Percentiles rank a stretch among this genome's conserved stretches.
These are phyloP conservation scores for Hypoxylon lienhwacheense DNA, from an alignment of 495 filamentous ascomycete genomes.

Conservation along the genomic window DNA sequence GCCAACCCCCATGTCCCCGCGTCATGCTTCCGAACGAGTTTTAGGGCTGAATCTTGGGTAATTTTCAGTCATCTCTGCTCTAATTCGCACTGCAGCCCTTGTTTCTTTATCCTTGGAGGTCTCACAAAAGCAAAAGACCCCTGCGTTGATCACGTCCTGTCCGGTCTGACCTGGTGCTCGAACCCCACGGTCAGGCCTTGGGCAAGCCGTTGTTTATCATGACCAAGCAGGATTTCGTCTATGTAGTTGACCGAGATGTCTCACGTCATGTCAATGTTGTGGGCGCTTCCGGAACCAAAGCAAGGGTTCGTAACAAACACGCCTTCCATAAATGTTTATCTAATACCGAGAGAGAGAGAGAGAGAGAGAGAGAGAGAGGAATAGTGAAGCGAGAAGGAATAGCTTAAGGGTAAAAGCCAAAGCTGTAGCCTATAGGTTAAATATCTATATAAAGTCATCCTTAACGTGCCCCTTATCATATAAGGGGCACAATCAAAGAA, in stretches of 20 bases:
- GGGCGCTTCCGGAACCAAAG: slow-evolving; percentile 8
- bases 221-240: slow-evolving; percentile 23
- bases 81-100: slow-evolving; percentile 14
- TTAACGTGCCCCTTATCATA: too few species aligned
- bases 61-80: slow-evolving; percentile 14
- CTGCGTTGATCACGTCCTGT: slow-evolving; percentile 31
- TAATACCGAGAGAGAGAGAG: slow-evolving; percentile 16
- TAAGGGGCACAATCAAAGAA: too few species aligned
- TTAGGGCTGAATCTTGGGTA: slow-evolving; percentile 36
- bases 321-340: slow-evolving; percentile 21
- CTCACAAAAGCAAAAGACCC: slow-evolving; percentile 20
- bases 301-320: slow-evolving; percentile 1
- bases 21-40: slow-evolving; percentile 28
- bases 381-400: too few species aligned
- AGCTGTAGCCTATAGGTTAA: too few species aligned
- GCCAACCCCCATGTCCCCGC: slow-evolving; percentile 25
- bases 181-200: slow-evolving; percentile 7
- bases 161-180: slow-evolving; percentile 6
- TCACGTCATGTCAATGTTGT: slow-evolving; percentile 36
- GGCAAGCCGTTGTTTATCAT: slow-evolving; percentile 18
- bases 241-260: slow-evolving; percentile 35
- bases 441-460: too few species aligned
- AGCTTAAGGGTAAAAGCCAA: too few species aligned
- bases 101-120: slow-evolving; percentile 17
- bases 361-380: too few species aligned